phyloP scores from a whole-genome alignment of 192 early-diverging fungal genomes.

The Paraglomus brasilianum region DNA sequence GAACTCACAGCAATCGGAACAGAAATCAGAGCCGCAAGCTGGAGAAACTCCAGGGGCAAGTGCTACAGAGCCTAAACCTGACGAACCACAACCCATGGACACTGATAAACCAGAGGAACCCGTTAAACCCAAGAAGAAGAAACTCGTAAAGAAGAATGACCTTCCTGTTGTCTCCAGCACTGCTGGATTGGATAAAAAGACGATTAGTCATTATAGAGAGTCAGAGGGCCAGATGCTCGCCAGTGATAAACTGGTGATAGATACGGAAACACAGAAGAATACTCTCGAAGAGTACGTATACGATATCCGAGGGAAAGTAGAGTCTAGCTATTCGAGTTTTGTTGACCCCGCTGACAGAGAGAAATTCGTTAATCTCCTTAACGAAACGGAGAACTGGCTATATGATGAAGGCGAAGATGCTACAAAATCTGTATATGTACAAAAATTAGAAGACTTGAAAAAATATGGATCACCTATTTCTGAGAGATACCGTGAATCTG shows the following conservation, averaged over 20 bases:
- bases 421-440: constrained; percentile 83
- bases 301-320: constrained; percentile 86
- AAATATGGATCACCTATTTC: constrained; percentile 78
- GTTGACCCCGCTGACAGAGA: constrained; percentile 70
- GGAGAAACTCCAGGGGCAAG: not conserved
- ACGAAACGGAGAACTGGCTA: constrained; percentile 93
- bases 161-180: constrained; percentile 69
- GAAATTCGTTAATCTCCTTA: constrained; percentile 66
- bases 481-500: constrained; percentile 78
- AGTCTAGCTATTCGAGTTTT: constrained; percentile 68
- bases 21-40: too few relatives aligned
- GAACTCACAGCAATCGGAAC: too few relatives aligned
- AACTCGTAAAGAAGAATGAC: constrained; percentile 84
- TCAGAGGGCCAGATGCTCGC: constrained; percentile 83
- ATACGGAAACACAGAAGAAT: constrained; percentile 93
- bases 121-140: constrained; percentile 83
- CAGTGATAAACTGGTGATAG: constrained; percentile 84
- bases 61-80: constrained; percentile 16
- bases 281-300: constrained; percentile 98
- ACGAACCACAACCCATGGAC: constrained; percentile 25
- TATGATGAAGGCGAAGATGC: constrained; percentile 96
- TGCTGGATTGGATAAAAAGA: constrained; percentile 55
- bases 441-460: constrained; percentile 79
- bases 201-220: constrained; percentile 68
- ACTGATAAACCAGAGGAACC: constrained; percentile 33